These are phyloP conservation scores for Penicillium glabrum DNA, from an alignment of 2,329 filamentous ascomycete species.

Conservation along the genomic window DNA sequence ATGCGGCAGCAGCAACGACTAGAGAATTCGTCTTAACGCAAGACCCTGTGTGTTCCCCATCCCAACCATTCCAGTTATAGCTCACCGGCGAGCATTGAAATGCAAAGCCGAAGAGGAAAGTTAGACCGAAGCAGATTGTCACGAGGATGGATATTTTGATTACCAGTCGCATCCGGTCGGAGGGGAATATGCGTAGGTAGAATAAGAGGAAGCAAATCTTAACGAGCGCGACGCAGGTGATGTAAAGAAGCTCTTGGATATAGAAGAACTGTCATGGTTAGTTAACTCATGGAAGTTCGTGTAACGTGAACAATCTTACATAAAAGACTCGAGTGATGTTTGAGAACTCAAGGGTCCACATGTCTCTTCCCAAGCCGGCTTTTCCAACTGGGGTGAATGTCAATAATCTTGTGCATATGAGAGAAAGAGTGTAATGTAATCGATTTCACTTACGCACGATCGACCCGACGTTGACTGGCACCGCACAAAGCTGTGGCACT, in stretches of 20 bases:
- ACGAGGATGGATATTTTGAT: conserved; percentile 7
- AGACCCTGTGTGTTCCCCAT: neutral
- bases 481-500: neutral
- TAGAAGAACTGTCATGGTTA: conserved; percentile 1
- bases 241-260: conserved; percentile 7
- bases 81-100: conserved; percentile 6
- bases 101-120: conserved; percentile 3
- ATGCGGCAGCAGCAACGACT: neutral
- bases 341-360: conserved; percentile 4
- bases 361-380: conserved; percentile 4
- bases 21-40: neutral
- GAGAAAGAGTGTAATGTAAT: neutral
- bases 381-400: conserved; percentile 1
- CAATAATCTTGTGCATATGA: neutral
- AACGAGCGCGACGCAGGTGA: conserved; percentile 2
- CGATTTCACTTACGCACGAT: neutral
- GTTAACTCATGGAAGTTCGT: neutral
- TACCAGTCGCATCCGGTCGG: conserved; percentile 4
- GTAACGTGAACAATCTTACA: neutral
- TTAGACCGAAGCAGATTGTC: conserved; percentile 7
- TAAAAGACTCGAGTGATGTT: conserved; percentile 3
- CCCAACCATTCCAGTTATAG: conserved; percentile 5
- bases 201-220: conserved; percentile 10
- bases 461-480: neutral
- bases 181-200: conserved; percentile 15